Conservation (phyloP, 2,329 filamentous ascomycete species). For the Tolypocladium guangdongense region DNA sequence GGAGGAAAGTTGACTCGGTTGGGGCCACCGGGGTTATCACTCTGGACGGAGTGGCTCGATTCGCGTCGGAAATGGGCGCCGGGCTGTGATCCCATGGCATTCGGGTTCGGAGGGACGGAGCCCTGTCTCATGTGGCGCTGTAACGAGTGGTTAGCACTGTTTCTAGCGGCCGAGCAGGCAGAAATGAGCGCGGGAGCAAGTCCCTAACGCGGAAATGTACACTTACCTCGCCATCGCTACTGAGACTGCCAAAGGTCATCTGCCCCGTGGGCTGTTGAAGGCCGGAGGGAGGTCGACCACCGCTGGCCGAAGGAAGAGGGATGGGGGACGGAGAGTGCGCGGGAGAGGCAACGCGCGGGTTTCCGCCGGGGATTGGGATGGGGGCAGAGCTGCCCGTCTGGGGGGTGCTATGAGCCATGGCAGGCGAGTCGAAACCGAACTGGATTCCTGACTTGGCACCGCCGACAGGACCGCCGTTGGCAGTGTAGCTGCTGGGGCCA, state of each 20-base stretch:
- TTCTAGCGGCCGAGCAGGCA: not conserved
- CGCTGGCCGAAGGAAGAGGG: constrained; percentile 73
- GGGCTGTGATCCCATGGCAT: constrained; percentile 51
- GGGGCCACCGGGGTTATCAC: constrained; percentile 29
- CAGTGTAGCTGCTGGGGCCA: constrained; percentile 61
- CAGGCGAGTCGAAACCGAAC: constrained; percentile 71
- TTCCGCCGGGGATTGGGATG: constrained; percentile 51
- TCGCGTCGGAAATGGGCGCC: constrained; percentile 69
- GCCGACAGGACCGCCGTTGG: constrained; percentile 59
- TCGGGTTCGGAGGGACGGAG: constrained; percentile 50
- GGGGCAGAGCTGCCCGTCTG: constrained; percentile 43
- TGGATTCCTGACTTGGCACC: constrained; percentile 56
- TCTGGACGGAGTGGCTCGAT: constrained; percentile 71
- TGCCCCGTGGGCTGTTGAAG: constrained; percentile 56
- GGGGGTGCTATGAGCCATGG: constrained; percentile 56
- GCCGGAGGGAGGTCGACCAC: constrained; percentile 73
- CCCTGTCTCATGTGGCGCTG: constrained; percentile 60
- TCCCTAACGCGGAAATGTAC: not conserved
- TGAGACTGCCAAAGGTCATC: constrained; percentile 76
- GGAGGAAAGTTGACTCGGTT: constrained; percentile 43
- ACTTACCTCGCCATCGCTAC: constrained; percentile 71
- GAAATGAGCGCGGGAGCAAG: not conserved
- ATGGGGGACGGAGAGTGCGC: constrained; percentile 87
- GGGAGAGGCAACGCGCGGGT: constrained; percentile 69
- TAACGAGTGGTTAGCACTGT: constrained; percentile 7